phyloP scores from a whole-genome alignment of 1,284 basidiomycete genomes.

The Heterobasidion irregulare region DNA sequence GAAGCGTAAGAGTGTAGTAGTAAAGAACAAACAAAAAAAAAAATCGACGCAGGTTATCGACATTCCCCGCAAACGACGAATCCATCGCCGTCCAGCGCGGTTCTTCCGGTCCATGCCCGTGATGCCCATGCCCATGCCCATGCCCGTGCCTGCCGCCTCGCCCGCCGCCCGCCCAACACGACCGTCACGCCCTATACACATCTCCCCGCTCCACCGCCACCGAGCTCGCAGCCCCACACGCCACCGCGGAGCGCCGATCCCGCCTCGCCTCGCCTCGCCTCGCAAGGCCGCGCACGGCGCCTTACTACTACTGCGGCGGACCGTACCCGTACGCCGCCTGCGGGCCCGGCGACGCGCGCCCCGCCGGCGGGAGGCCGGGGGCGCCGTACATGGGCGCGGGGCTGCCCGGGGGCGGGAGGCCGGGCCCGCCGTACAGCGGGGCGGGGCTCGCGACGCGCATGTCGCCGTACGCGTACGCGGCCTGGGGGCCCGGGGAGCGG shows the following conservation, averaged over 20 bases:
- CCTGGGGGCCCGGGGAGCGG: constrained; percentile 19
- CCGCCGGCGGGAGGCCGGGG: neutral
- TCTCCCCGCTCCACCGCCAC: too few relatives aligned
- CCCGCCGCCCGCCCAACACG: too few relatives aligned
- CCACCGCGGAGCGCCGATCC: neutral
- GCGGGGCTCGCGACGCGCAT: constrained; percentile 3
- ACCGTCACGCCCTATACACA: too few relatives aligned
- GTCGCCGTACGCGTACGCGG: constrained; percentile 5
- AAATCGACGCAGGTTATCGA: neutral
- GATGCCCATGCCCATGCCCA: too few relatives aligned
- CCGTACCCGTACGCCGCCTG: constrained; percentile 26
- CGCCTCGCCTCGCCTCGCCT: neutral
- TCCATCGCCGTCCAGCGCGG: too few relatives aligned
- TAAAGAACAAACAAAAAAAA: neutral
- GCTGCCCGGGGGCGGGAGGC: constrained; percentile 1
- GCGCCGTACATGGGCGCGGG: constrained; percentile 9
- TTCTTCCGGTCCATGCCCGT: neutral
- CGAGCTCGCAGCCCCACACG: neutral
- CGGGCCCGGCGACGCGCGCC: constrained; percentile 22
- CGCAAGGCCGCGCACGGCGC: too few relatives aligned
- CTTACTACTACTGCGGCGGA: constrained; percentile 16
- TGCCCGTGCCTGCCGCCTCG: too few relatives aligned
- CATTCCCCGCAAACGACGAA: neutral
- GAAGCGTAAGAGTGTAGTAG: neutral
- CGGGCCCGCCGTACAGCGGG: constrained; percentile 8